Conservation (phyloP, 495 filamentous ascomycete genomes). For the Xylaria telfairii region DNA sequence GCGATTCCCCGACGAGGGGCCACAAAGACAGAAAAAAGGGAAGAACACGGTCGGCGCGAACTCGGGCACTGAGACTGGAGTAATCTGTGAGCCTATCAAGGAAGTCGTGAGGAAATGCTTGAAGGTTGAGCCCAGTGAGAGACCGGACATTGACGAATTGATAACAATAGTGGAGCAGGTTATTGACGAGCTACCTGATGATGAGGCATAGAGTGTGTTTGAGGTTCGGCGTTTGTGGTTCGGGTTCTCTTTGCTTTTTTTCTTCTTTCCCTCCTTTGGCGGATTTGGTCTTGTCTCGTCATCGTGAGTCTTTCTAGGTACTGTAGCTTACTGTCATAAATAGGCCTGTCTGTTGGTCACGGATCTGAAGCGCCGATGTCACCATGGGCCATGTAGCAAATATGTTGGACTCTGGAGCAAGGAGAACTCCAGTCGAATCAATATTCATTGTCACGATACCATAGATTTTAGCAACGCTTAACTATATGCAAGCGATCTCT, state of each 20-base stretch:
- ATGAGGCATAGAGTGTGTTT: constrained; percentile 49
- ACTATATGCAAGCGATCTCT: not conserved
- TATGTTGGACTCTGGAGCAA: not conserved
- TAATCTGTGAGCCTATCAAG: constrained; percentile 77
- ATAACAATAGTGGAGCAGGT: constrained; percentile 79
- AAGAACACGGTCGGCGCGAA: constrained; percentile 51
- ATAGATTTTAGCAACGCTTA: not conserved
- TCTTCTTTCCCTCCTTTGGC: constrained; percentile 20
- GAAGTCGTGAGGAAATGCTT: constrained; percentile 88
- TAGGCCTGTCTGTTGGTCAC: constrained; percentile 21
- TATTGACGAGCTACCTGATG: constrained; percentile 75
- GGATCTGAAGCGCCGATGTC: constrained; percentile 19
- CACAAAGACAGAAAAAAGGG: constrained; percentile 60
- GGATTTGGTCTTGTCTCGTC: constrained; percentile 10
- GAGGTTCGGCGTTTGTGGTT: constrained; percentile 14
- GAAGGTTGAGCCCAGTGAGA: constrained; percentile 87
- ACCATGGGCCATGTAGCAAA: constrained; percentile 21
- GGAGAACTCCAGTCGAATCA: not conserved
- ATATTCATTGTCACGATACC: constrained; percentile 5
- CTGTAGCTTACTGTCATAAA: not conserved
- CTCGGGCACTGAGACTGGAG: constrained; percentile 34
- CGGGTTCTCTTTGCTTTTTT: constrained; percentile 27
- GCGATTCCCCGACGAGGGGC: constrained; percentile 86
- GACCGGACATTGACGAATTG: constrained; percentile 89
- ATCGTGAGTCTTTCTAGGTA: not conserved